Base-by-base conservation (phyloP, 805 yeast genomes). In the Cyberlindnera bimundalis region DNA sequence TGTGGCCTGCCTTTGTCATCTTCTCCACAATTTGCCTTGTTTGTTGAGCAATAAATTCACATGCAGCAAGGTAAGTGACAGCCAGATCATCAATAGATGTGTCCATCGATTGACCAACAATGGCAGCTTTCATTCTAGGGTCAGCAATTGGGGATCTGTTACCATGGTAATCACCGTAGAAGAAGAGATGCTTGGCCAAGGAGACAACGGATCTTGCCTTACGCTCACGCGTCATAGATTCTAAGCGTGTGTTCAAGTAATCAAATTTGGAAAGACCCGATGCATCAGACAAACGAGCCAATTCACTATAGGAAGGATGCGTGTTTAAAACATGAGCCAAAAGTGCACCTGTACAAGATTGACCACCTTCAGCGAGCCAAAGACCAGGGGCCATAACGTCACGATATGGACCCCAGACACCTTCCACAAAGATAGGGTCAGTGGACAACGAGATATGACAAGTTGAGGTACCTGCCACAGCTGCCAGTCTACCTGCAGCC, bases 291-390 rank as follows among this genome's bases (percentile, higher is more conserved):
- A 77, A 65, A 45, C 72, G 74, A 12, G 78, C 74, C 39, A 91
- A 72, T 56, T 86, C 88, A 2, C 78, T 68, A 52, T 80, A 79
- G 0, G 98, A 95, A 0, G 97, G 96, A 59, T 93, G 98, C 9
- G 86, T 82, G 11, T 86, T 73, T 46, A 93, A 64, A 13, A 91
- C 91, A 62, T 87, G 95, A 2, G 93, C 91, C 48, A 93, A 72
- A 29, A 93, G 73, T 23, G 95, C 96, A 52, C 99, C 99, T 2
- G 99, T 93, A 60, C 96, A 85, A 13, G 95, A 83, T 64, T 93
- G 99, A n/a, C 99, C 99, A 59, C 99, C 99, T 66, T 93, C 99
- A 12, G 98, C 96, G 49, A 90, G 72, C 98, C 98, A 93, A 56
- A 71, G 82, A 6, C 81, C 88, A 21, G 84, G 83, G n/a, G 95